Evolutionary conservation across 1,284 basidiomycete species (phyloP).

Genomic region (Microbotryum silenes-acaulis): DNA sequence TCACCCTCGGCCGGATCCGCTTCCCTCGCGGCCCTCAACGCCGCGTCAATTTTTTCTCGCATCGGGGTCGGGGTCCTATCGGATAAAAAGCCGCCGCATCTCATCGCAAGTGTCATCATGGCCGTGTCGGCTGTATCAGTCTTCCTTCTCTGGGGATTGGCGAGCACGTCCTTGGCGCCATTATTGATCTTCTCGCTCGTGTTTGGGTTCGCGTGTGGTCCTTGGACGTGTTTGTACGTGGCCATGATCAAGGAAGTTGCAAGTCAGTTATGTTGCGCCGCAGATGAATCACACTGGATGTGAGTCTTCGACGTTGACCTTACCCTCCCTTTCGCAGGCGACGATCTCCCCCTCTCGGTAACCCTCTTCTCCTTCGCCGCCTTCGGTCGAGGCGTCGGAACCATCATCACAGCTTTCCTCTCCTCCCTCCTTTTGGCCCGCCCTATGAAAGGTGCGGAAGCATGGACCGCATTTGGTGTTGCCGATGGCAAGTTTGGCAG

Average conservation of each 20-base stretch:
- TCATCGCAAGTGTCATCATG: conserved; percentile 39
- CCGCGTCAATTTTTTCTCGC: conserved; percentile 40
- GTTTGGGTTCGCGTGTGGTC: conserved; percentile 42
- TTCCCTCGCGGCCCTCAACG: conserved; percentile 19
- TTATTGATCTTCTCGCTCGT: conserved; percentile 41
- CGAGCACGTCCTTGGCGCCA: conserved; percentile 40
- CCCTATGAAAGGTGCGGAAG: neutral
- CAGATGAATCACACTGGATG: too few species aligned
- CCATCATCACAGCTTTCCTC: conserved; percentile 46
- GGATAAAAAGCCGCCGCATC: conserved; percentile 43
- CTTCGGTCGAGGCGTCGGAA: conserved; percentile 44
- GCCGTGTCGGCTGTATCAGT: conserved; percentile 38
- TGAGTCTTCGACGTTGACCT: too few species aligned
- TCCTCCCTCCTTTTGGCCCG: conserved; percentile 38
- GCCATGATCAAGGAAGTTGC: conserved; percentile 40
- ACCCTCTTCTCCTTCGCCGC: conserved; percentile 43
- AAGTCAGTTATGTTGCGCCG: too few species aligned
- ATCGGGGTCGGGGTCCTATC: conserved; percentile 42
- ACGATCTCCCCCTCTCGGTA: conserved; percentile 41
- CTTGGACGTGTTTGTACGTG: conserved; percentile 43
- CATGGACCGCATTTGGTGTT: conserved; percentile 8
- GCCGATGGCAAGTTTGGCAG: conserved; percentile 10
- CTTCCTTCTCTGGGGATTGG: conserved; percentile 45
- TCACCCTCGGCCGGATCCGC: conserved; percentile 6
- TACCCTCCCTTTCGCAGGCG: conserved; percentile 33